phyloP scores from a whole-genome alignment of 2,329 filamentous ascomycete genomes.

The Monascus ruber region DNA sequence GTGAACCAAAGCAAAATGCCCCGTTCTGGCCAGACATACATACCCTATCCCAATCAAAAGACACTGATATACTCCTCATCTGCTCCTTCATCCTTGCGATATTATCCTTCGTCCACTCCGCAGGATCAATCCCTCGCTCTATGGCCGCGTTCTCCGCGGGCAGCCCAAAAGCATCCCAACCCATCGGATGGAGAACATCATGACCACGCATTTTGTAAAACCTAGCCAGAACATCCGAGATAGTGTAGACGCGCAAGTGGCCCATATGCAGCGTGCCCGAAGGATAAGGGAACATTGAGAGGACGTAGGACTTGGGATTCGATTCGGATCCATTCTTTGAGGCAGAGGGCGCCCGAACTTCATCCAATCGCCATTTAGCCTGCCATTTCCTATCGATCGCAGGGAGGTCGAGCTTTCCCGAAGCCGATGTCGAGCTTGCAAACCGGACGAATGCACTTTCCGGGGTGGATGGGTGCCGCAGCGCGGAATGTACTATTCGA shows the following conservation, averaged over 20 bases:
- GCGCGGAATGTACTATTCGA: conserved; percentile 1
- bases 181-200: conserved; percentile 76
- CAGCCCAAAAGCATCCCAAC: conserved; percentile 86
- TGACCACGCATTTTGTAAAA: conserved; percentile 64
- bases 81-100: conserved; percentile 79
- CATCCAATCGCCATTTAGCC: conserved; percentile 32
- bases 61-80: conserved; percentile 64
- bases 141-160: conserved; percentile 88
- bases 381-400: conserved; percentile 46
- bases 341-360: conserved; percentile 1
- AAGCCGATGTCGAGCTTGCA: conserved; percentile 12
- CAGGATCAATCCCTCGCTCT: conserved; percentile 66
- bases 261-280: conserved; percentile 79
- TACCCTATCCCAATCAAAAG: conserved; percentile 75
- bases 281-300: conserved; percentile 91
- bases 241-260: conserved; percentile 79
- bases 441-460: conserved; percentile 10
- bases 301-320: conserved; percentile 50
- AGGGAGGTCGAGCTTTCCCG: conserved; percentile 30
- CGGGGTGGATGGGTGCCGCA: conserved; percentile 4
- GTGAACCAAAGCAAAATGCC: too few species aligned
- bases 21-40: conserved; percentile 20
- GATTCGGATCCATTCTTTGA: conserved; percentile 5
- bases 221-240: conserved; percentile 73
- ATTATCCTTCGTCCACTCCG: conserved; percentile 67